Evolutionary conservation across 2,329 filamentous ascomycete species (phyloP), one percentile per base, ranked within the genome.

Genomic region (Alternaria infectoria): DNA sequence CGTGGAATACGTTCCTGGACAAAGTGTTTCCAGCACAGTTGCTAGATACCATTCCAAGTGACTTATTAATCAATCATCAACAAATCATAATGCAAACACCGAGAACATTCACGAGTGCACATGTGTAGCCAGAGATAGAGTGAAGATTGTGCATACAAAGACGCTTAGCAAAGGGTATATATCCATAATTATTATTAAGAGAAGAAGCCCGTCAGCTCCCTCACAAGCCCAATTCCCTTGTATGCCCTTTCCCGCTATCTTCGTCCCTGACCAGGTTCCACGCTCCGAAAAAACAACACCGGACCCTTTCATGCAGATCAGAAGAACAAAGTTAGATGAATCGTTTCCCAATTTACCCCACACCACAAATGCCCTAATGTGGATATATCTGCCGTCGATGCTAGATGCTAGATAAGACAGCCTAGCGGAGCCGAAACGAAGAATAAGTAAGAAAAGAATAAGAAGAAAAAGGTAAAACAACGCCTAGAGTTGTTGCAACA

Each of bases 131-230:
- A 11, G 12, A 15, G 9, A 36, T 52, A 4, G 49, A 52, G 49
- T 23, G 28, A 40, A 52, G 49, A 52, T 52, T 52, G 19, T 40
- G 13, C 6, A 17, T 52, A 32, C 28, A 52, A 2, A 25, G 6
- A 32, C 44, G 17, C 21, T 43, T 54, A 15, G 52, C 32, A 54
- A 26, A 54, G 17, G 15, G 21, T 44, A 44, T 54, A 44, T 54
- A 44, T 54, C 30, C 21, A 19, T 43, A 40, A 57, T 57, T 57
- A 57, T 57, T 44, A 54, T 54, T 57, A 57, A 21, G 25, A 57
- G 43, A 57, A 46, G 30, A 50, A 30, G 32, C 28, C 19, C 17
- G n/a, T 15, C 13, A 32, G n/a, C 19, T n/a, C 28, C 50, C 26
- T 30, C 50, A 17, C 32, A 30, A 36, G 23, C 28, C 8, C n/a